These are phyloP conservation scores for Petunia secreta DNA, from an alignment of 257 asterid genomes.

Conservation along the genomic window DNA sequence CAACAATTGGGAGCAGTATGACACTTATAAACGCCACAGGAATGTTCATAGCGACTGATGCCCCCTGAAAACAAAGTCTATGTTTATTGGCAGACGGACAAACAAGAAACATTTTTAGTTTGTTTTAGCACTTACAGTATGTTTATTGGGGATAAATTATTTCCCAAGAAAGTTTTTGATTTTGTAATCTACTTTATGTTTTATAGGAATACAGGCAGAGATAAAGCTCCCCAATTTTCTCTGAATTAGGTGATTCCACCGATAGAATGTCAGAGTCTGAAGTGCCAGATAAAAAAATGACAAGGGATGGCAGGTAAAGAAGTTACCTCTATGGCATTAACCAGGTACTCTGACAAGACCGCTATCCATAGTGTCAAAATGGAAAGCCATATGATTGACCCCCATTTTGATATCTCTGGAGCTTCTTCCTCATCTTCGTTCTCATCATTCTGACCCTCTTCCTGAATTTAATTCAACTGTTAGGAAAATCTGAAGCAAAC, in stretches of 20 bases:
- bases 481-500: conserved; percentile 16
- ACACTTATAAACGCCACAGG: conserved; percentile 86
- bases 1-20: conserved; percentile 81
- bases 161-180: too few relatives aligned
- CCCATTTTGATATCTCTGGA: conserved; percentile 72
- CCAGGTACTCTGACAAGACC: conserved; percentile 69
- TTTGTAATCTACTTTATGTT: too few relatives aligned
- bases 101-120: not conserved
- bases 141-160: not conserved
- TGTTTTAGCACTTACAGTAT: not conserved
- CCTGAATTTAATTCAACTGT: conserved; percentile 39
- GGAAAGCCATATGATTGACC: conserved; percentile 65
- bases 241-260: not conserved
- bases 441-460: conserved; percentile 45
- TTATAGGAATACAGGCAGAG: not conserved
- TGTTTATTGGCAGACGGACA: not conserved
- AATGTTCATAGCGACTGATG: conserved; percentile 73
- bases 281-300: not conserved
- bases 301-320: conserved; percentile 8
- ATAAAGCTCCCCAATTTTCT: not conserved
- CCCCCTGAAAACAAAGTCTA: conserved; percentile 54
- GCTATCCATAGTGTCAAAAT: conserved; percentile 66
- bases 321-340: conserved; percentile 73
- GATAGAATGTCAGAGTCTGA: conserved; percentile 8
- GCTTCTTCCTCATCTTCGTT: conserved; percentile 59